Base-by-base conservation (phyloP, 805 yeast species). In the Candida nemodendra region DNA sequence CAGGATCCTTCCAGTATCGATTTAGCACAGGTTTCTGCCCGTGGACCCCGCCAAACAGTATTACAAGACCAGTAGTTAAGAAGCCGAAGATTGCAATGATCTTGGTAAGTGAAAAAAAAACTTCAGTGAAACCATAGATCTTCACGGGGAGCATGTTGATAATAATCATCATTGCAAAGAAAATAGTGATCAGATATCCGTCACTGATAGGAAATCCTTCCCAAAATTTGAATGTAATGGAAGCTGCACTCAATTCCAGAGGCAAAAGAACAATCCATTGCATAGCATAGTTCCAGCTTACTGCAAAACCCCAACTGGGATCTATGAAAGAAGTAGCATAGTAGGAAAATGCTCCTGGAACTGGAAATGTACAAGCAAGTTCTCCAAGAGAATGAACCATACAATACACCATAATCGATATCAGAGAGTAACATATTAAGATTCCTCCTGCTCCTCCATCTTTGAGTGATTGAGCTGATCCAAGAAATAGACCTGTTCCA, bases 401-500 rank as follows among this genome's bases (percentile, higher is more conserved):
- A 45, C 69, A 62, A 58, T 68, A 79, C 33, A 80, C 72, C 67
- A 80, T 68, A 6, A 76, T 53, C 39, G 83, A 81, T 18, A 76
- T 68, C 26, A 78, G 60, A 16, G 59, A 48, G 67, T 79, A 74
- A 44, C 76, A 80, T 28, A 80, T 73, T 34, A 81, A 67, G 24
- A 81, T 57, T 23, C 81, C 74, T 3, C 79, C 84, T 4, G 85
- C 83, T 28, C 88, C 88, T 52, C 83, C 83, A 14, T 71, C 66
- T 24, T 57, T 56, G 42, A 82, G 64, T 1, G 84, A 76, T 29
- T 71, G 61, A 37, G 85, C 86, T 3, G 83, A 72, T 41, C 84
- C 85, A 37, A 81, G 74, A 45, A 81, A 79, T 39, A 81, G 61
- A 54, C 88, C 86, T 0, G 85, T 79, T 42, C 86, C 86, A 26